Conservation (phyloP, 2,329 filamentous ascomycete species). For the Pseudogymnoascus sp. region DNA sequence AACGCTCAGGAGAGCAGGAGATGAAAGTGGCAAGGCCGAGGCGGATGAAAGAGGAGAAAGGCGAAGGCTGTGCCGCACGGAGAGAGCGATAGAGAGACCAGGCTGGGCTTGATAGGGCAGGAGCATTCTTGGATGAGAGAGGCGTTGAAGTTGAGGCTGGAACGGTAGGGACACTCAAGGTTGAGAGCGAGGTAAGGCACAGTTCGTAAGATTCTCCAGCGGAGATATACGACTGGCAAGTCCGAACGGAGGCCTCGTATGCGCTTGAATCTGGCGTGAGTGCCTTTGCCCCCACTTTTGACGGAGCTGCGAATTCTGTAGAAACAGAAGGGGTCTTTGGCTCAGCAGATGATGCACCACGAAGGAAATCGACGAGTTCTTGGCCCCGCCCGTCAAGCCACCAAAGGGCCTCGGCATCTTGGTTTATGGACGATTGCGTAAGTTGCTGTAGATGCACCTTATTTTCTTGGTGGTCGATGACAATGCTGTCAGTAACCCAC, state of each 20-base stretch:
- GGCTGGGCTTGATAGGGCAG: slow-evolving; percentile 8
- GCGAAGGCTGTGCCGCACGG: slow-evolving; percentile 26
- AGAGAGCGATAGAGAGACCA: slow-evolving; percentile 28
- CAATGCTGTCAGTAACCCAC: slow-evolving; percentile 56
- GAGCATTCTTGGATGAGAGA: not conserved
- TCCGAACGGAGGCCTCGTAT: slow-evolving; percentile 30
- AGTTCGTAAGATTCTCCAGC: slow-evolving; percentile 35
- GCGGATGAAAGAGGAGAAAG: slow-evolving; percentile 68
- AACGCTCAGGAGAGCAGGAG: slow-evolving; percentile 82
- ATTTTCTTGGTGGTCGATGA: slow-evolving; percentile 52
- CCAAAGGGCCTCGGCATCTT: not conserved
- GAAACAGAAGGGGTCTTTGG: not conserved
- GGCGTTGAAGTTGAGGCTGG: not conserved
- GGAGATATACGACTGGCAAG: slow-evolving; percentile 31
- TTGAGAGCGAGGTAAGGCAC: slow-evolving; percentile 31
- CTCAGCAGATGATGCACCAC: not conserved
- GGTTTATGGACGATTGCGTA: not conserved
- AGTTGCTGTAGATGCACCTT: slow-evolving; percentile 53
- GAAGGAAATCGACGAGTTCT: not conserved
- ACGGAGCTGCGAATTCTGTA: not conserved
- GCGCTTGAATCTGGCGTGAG: not conserved
- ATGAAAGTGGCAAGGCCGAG: slow-evolving; percentile 64
- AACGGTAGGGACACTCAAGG: slow-evolving; percentile 13
- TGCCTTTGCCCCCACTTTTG: not conserved
- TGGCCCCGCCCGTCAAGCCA: not conserved